Evolutionary conservation across 23 red algal species (phyloP), one percentile per base, ranked within the genome.

Genomic region (Gracilariopsis chorda): DNA sequence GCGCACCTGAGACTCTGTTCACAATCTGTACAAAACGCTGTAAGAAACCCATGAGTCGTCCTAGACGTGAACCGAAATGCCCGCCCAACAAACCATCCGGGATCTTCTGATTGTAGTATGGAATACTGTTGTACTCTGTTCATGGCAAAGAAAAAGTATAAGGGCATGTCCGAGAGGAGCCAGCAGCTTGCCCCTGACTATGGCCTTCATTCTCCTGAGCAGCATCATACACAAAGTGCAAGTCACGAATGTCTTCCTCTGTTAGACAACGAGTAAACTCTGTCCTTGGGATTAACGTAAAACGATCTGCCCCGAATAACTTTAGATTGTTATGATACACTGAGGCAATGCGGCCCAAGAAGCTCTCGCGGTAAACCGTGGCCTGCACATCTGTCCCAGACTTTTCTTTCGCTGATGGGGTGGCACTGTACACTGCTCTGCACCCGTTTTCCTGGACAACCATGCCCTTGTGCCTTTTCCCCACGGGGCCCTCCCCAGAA

Each of bases 351-450:
- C 51, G 63, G 24, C 52, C 80, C 2, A 13, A 84, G 0, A 4
- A 84, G 24, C 56, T 43, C 42, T 84, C 55, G n/a, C 36, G 30
- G 29, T 84, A 70, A 10, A 48, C 29, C 23, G 48, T 44, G 0
- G 40, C 45, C 39, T 84, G 35, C 23, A 70, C 23, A 5, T 65
- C 24, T 39, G 36, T 63, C 42, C 35, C 41, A 29, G 25, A 19
- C 42, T 42, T 61, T n/a, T 14, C 36, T 14, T 14, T 21, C 14
- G 56, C 33, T 9, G 4, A 0, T 64, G 14, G 30, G 0, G 21
- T 59, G 41, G 80, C 55, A 33, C 78, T 82, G 39, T 84, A 84
- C 5, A 84, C 36, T 12, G 80, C 80, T 29, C 80, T 63, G 37
- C 55, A 83, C 2, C 78, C 78, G 19, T 83, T 83, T 23, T 44